Evolutionary conservation across 2,329 filamentous ascomycete species (phyloP).

Genomic region (Capronia epimyces): DNA sequence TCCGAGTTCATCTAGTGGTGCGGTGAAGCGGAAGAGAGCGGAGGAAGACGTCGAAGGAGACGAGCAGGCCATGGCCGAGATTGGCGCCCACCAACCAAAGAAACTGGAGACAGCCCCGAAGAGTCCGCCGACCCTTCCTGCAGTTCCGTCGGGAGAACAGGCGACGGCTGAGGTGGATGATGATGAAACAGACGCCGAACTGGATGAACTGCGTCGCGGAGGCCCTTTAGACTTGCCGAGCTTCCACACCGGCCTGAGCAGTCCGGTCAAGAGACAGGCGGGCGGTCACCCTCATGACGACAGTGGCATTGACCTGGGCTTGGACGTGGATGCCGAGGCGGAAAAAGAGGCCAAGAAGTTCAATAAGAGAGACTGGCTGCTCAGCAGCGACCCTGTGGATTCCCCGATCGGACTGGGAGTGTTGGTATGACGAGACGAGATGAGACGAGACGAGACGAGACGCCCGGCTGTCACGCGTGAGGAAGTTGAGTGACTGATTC

Average conservation of each 20-base stretch:
- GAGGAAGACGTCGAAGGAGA: conserved; percentile 14
- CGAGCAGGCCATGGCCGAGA: conserved; percentile 1
- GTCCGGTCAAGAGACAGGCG: conserved; percentile 21
- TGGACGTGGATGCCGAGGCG: conserved; percentile 37
- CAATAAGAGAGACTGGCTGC: conserved; percentile 29
- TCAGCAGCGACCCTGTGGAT: conserved; percentile 29
- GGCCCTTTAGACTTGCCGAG: conserved; percentile 28
- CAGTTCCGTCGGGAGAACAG: conserved; percentile 2
- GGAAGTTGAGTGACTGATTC: conserved; percentile 3
- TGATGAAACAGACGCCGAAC: conserved; percentile 26
- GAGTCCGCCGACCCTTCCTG: conserved; percentile 14
- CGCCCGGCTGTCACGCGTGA: no score
- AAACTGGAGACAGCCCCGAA: conserved; percentile 6
- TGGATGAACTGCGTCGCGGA: conserved; percentile 26
- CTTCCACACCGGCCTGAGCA: conserved; percentile 27
- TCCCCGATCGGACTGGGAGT: conserved; percentile 20
- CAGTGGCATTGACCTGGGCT: conserved; percentile 27
- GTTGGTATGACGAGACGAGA: conserved; percentile 7
- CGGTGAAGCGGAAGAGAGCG: conserved; percentile 21
- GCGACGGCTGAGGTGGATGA: conserved; percentile 12
- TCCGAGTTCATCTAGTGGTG: conserved; percentile 1
- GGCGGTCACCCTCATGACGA: conserved; percentile 20
- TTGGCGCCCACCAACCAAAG: conserved; percentile 10
- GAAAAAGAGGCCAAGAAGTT: conserved; percentile 28
- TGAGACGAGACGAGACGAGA: not conserved